A percentile compares a stretch with the other conserved stretches of the same genome.
These are phyloP conservation scores for Westerdykella aurantiaca DNA, from an alignment of 2,329 filamentous ascomycete species.

Conservation along the genomic window DNA sequence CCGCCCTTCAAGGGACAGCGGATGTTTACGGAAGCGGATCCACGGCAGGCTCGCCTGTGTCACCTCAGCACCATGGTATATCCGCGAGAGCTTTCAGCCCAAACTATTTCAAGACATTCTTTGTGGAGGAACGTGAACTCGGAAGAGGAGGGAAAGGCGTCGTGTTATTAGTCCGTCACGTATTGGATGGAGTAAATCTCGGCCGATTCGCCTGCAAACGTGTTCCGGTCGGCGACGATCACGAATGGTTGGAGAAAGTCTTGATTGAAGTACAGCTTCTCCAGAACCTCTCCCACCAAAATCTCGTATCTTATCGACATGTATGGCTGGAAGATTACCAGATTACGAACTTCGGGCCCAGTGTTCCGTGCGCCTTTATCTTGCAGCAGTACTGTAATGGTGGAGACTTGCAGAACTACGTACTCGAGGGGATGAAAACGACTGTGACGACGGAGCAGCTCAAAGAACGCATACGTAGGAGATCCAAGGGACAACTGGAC, in stretches of 20 bases:
- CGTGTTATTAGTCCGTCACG: conserved; percentile 85
- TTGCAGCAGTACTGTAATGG: conserved; percentile 96
- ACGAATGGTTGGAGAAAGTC: conserved; percentile 91
- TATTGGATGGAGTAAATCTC: conserved; percentile 80
- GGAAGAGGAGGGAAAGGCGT: conserved; percentile 92
- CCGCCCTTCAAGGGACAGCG: conserved; percentile 21
- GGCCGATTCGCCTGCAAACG: conserved; percentile 96
- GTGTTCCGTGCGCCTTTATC: conserved; percentile 91
- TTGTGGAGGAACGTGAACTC: conserved; percentile 79
- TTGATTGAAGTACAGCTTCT: conserved; percentile 89
- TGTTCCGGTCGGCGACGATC: conserved; percentile 88
- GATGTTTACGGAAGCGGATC: conserved; percentile 31
- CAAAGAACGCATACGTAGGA: conserved; percentile 78
- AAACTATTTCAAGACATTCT: conserved; percentile 89
- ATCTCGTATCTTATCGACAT: conserved; percentile 92
- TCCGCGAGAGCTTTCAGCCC: conserved; percentile 82
- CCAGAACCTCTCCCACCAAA: conserved; percentile 86
- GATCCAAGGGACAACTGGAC: conserved; percentile 71
- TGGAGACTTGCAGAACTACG: conserved; percentile 82
- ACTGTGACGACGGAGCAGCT: conserved; percentile 71
- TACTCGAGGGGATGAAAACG: conserved; percentile 62
- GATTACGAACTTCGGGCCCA: conserved; percentile 78
- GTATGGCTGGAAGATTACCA: conserved; percentile 92
- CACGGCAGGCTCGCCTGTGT: conserved; percentile 41
- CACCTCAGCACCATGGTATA: conserved; percentile 58